These are phyloP conservation scores for Onygenales sp. DNA, from an alignment of 2,329 filamentous ascomycete species.

Conservation along the genomic window DNA sequence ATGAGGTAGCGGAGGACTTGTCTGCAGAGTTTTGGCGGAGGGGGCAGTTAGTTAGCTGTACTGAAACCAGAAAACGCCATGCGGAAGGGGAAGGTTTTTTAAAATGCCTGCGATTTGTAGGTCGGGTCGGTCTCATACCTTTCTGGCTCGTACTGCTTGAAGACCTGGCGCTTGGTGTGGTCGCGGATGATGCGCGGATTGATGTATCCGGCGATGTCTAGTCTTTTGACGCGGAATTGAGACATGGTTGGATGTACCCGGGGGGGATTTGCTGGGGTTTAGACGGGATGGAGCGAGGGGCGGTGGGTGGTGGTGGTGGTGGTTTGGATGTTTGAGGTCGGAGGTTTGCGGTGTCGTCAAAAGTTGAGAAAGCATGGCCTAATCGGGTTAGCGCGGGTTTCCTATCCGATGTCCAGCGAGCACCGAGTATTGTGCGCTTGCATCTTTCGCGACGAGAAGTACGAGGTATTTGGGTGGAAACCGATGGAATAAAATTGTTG, in stretches of 20 bases:
- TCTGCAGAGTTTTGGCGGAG: constrained; percentile 36
- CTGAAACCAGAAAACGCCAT: background rate
- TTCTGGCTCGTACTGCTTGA: constrained; percentile 76
- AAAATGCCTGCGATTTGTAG: background rate
- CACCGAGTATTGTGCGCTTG: background rate
- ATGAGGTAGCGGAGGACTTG: constrained; percentile 91
- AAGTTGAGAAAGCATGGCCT: background rate
- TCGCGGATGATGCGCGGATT: constrained; percentile 85
- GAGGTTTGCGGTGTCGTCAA: background rate
- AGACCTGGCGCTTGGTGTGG: constrained; percentile 93
- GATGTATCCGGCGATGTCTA: constrained; percentile 79
- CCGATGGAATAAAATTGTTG: background rate
- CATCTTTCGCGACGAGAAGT: background rate
- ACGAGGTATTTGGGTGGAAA: background rate
- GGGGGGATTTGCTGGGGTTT: background rate
- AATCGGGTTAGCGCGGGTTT: constrained; percentile 7
- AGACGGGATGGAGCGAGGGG: background rate
- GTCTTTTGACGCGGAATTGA: constrained; percentile 81
- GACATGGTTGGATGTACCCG: constrained; percentile 48
- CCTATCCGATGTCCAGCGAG: background rate
- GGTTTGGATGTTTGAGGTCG: background rate
- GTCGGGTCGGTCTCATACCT: constrained; percentile 47
- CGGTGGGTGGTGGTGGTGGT: background rate
- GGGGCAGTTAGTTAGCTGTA: background rate
- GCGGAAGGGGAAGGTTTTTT: background rate